Evolutionary conservation across 2,329 filamentous ascomycete genomes (phyloP).

Genomic region (Colletotrichum limetticola): DNA sequence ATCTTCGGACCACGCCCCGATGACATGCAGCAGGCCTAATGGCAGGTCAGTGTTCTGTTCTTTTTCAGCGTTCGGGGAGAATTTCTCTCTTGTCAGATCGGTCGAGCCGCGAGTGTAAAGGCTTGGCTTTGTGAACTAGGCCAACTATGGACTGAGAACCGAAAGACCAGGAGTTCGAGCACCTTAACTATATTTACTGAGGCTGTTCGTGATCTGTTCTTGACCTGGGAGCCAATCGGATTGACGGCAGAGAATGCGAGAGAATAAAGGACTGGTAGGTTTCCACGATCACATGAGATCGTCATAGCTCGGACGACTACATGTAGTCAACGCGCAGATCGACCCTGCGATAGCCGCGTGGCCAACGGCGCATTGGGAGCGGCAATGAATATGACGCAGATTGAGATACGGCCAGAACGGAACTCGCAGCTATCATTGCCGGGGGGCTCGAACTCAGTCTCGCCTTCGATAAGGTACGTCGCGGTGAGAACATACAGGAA

Average conservation of each 20-base stretch:
- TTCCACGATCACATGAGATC: background rate
- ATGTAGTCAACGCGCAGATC: background rate
- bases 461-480: too few relatives aligned
- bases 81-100: background rate
- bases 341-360: background rate
- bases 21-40: background rate
- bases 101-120: too few relatives aligned
- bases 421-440: background rate
- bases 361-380: background rate
- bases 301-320: background rate
- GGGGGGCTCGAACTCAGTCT: background rate
- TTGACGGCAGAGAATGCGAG: background rate
- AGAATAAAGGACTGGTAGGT: background rate
- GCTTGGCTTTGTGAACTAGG: background rate
- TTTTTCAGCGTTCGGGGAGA: background rate
- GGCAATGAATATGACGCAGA: background rate
- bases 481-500: background rate
- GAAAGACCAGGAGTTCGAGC: background rate
- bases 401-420: background rate
- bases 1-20: background rate
- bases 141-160: background rate
- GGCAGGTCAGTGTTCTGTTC: background rate
- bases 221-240: background rate
- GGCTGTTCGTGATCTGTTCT: background rate
- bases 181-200: background rate